phyloP scores from a whole-genome alignment of 805 yeast species.

The Pichia insulana region DNA sequence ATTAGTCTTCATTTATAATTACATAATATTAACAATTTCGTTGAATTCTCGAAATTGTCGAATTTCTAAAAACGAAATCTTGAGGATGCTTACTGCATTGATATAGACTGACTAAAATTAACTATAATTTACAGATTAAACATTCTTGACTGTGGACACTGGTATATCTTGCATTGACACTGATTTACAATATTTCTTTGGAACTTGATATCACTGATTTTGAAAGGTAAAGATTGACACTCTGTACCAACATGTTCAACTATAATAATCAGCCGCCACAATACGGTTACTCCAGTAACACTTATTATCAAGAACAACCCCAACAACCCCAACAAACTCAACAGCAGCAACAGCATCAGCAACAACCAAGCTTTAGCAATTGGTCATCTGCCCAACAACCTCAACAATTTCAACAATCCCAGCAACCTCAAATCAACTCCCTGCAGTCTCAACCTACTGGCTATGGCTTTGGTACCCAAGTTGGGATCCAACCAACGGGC shows the following conservation, averaged over 20 bases:
- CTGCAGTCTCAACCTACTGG: slow-evolving; percentile 34
- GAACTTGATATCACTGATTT: slow-evolving; percentile 6
- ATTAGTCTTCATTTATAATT: no score
- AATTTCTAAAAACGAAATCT: no score
- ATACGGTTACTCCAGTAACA: no score
- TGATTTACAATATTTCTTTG: slow-evolving; percentile 16
- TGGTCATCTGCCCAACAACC: neutral
- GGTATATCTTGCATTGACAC: slow-evolving; percentile 6
- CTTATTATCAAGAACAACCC: slow-evolving; percentile 15
- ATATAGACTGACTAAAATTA: no score
- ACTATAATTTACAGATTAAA: no score
- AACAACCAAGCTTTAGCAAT: slow-evolving; percentile 5
- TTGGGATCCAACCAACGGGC: slow-evolving; percentile 15
- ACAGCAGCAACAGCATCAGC: neutral
- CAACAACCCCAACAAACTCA: slow-evolving; percentile 19
- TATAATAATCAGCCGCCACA: slow-evolving; percentile 16
- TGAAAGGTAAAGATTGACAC: no score
- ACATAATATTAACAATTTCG: no score
- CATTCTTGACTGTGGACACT: no score
- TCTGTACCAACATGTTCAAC: no score
- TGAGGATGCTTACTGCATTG: no score
- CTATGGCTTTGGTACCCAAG: slow-evolving; percentile 20
- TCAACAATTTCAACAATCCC: slow-evolving; percentile 1
- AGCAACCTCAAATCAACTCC: slow-evolving; percentile 16
- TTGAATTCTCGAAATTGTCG: no score